phyloP scores from a whole-genome alignment of 2,329 filamentous ascomycete genomes.

The Lachnellula suecica region DNA sequence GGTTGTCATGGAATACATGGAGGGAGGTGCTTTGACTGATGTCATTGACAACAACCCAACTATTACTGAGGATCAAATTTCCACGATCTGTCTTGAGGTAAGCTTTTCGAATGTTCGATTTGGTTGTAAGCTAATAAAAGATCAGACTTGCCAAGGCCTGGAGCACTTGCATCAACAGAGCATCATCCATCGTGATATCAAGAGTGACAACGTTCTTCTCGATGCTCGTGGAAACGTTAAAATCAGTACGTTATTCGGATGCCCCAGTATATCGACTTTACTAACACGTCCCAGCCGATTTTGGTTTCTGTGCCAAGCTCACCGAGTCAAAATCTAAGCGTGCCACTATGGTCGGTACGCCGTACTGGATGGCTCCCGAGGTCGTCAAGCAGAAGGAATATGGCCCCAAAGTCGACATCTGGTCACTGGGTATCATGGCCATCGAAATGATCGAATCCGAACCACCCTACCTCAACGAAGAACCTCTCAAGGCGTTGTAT shows the following conservation, averaged over 20 bases:
- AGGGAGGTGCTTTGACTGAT: slow-evolving; percentile 94
- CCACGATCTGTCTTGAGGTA: slow-evolving; percentile 95
- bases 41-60: slow-evolving; percentile 97
- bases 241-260: slow-evolving; percentile 68
- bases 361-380: slow-evolving; percentile 99
- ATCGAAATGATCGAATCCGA: slow-evolving; percentile 99
- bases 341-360: slow-evolving; percentile 98
- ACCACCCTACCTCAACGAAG: slow-evolving; percentile 95
- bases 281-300: slow-evolving; percentile 72
- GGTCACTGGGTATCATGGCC: slow-evolving; percentile 98
- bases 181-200: slow-evolving; percentile 99
- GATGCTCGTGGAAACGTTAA: slow-evolving; percentile 96
- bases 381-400: slow-evolving; percentile 99
- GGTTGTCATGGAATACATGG: slow-evolving; percentile 99
- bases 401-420: slow-evolving; percentile 96
- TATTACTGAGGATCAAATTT: slow-evolving; percentile 96
- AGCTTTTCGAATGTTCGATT: slow-evolving; percentile 31
- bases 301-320: slow-evolving; percentile 98
- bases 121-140: slow-evolving; percentile 11
- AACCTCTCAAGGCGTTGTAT: slow-evolving; percentile 94
- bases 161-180: slow-evolving; percentile 93
- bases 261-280: background rate
- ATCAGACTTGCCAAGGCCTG: slow-evolving; percentile 88
- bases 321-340: slow-evolving; percentile 96
- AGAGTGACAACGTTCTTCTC: slow-evolving; percentile 96